Evolutionary conservation across 257 asterid genomes (phyloP), one percentile per base, ranked within the genome.

Genomic region (Thymus quinquecostatus): DNA sequence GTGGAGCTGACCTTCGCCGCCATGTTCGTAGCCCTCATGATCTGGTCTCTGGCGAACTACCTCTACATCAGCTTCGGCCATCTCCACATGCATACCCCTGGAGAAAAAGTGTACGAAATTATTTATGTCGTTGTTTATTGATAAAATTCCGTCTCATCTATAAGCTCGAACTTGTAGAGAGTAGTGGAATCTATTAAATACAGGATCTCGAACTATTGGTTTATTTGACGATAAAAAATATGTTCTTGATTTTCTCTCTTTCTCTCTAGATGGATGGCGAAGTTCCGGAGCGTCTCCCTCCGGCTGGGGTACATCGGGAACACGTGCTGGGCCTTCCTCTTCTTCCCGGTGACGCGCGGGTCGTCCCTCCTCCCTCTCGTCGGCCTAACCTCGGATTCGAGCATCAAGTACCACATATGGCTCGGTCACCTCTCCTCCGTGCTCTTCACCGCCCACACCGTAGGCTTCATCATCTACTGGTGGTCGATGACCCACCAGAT

Each of bases 381-480:
- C 6, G 89, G 91, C 64, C 89, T 89, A 4, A 87, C 89, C 2
- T 85, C 93, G 4, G 96, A 89, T 36, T 80, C 91, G 0, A 85
- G 89, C 81, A 87, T 87, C 70, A 89, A 87, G 71, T 89, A 89
- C 63, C 96, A 89, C 72, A 89, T 85, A 53, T 87, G 96, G 93
- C 85, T 89, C 4, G 91, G 96, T 2, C 93, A 89, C 55, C 30
- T 80, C 59, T 83, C 84, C 0, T 62, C 34, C 13, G 5, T 77
- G 8, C 88, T 89, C 10, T 89, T 89, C 43, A 74, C 88, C 14
- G 69, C 62, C 21, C 93, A 87, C 61, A 80, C 78, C 69, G 34
- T 89, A 1, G 88, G 93, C 14, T 89, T 82, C 54, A 28, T 82
- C 6, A 78, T 89, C 83, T 81, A 77, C 64, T 85, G 92, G 92